Evolutionary conservation across 108 stramenopile genomes (phyloP).

Genomic region (Cyclotella distinguenda): DNA sequence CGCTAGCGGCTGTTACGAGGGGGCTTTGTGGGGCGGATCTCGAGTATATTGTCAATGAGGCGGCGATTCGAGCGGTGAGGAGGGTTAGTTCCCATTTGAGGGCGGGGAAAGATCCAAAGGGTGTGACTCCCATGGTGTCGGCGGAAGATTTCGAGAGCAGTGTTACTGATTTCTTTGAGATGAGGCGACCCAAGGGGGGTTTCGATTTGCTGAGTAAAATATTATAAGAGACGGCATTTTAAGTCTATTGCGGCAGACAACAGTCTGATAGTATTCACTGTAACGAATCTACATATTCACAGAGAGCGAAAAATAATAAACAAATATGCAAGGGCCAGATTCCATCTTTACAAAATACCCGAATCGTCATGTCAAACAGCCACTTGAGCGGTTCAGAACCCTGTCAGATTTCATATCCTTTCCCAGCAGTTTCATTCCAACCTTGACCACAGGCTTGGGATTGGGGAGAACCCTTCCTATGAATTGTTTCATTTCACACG

Average conservation of each 20-base stretch:
- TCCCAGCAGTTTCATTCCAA: slow-evolving; percentile 3
- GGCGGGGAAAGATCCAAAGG: slow-evolving; percentile 44
- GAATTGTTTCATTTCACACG: slow-evolving; percentile 7
- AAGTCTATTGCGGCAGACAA: background rate
- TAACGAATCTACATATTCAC: background rate
- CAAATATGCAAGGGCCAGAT: slow-evolving; percentile 6
- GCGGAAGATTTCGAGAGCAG: slow-evolving; percentile 79
- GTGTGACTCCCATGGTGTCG: slow-evolving; percentile 56
- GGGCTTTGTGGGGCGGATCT: slow-evolving; percentile 95
- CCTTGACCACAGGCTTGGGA: slow-evolving; percentile 9
- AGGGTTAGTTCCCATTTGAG: slow-evolving; percentile 64
- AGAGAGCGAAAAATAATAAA: background rate
- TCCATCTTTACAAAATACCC: slow-evolving; percentile 1
- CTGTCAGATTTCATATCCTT: background rate
- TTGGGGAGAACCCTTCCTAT: background rate
- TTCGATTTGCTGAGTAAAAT: slow-evolving; percentile 26
- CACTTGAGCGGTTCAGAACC: slow-evolving; percentile 3
- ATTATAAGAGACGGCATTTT: background rate
- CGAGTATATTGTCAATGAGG: slow-evolving; percentile 94
- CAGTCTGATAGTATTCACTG: background rate
- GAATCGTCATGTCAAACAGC: slow-evolving; percentile 14
- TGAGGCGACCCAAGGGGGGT: slow-evolving; percentile 50
- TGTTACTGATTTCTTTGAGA: slow-evolving; percentile 66
- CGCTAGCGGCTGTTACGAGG: slow-evolving; percentile 72
- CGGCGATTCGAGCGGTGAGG: slow-evolving; percentile 90